A percentile compares a stretch with the other conserved stretches of the same genome.
Conservation (phyloP, 306 rosid genomes). For the Erythrophleum fordii region DNA sequence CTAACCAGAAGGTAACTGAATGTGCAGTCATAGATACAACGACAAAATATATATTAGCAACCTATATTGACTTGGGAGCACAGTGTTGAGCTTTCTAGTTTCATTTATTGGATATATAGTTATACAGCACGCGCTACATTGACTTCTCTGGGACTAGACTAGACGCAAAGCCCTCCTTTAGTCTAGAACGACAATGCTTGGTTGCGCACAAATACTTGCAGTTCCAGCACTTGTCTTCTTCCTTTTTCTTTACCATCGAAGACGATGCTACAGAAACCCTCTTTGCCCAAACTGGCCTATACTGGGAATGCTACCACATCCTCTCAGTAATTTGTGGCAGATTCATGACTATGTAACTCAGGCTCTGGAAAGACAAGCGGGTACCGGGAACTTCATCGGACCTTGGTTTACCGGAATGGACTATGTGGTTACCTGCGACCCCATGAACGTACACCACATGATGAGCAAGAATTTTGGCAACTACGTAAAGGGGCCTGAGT, state of each 20-base stretch:
- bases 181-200: background rate
- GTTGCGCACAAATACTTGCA: background rate
- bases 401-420: constrained; percentile 39
- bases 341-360: constrained; percentile 32
- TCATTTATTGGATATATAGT: background rate
- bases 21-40: background rate
- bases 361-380: constrained; percentile 10
- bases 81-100: background rate
- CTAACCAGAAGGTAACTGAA: background rate
- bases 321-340: background rate
- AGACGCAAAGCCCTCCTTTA: background rate
- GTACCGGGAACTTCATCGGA: constrained; percentile 42
- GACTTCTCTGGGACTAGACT: background rate
- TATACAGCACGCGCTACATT: background rate
- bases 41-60: background rate
- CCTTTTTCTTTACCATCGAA: constrained; percentile 2
- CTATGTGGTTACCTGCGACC: constrained; percentile 40
- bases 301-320: constrained; percentile 33
- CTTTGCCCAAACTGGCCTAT: constrained; percentile 33
- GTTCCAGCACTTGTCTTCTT: constrained; percentile 4
- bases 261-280: background rate
- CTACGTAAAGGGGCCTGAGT: constrained; percentile 28
- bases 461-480: constrained; percentile 31
- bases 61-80: background rate
- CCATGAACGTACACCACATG: constrained; percentile 44